Conservation (phyloP, 805 yeast species). For the Ogataea trehaloabstinens region DNA sequence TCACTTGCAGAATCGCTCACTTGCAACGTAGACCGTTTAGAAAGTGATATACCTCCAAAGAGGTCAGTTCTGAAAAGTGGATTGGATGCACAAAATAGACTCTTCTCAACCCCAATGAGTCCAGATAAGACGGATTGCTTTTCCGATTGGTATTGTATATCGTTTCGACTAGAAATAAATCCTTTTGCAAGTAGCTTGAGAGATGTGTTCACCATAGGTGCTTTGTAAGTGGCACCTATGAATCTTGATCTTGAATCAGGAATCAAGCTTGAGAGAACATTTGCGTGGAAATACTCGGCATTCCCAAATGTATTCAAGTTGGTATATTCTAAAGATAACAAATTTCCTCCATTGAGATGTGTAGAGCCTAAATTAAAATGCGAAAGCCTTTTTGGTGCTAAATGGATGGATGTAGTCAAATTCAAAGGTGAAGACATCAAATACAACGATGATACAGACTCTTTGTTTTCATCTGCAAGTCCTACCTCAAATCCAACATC, state of each 20-base stretch:
- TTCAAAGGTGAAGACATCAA: conserved; percentile 25
- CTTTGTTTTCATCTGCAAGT: conserved; percentile 8
- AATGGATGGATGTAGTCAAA: conserved; percentile 31
- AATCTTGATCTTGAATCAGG: conserved; percentile 54
- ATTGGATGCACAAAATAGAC: not conserved
- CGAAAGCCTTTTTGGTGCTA: conserved; percentile 32
- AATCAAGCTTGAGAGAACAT: conserved; percentile 44
- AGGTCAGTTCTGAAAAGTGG: conserved; percentile 22
- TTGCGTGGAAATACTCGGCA: conserved; percentile 59
- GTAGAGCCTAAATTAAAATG: conserved; percentile 34
- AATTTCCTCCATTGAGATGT: conserved; percentile 34
- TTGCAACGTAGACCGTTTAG: conserved; percentile 54
- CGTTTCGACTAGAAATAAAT: conserved; percentile 49
- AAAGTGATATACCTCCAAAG: conserved; percentile 54
- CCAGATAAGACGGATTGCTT: conserved; percentile 52
- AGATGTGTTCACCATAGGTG: conserved; percentile 45
- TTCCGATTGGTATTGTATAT: conserved; percentile 49
- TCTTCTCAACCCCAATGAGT: conserved; percentile 45
- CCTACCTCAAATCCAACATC: conserved; percentile 22
- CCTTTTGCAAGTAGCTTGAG: conserved; percentile 46
- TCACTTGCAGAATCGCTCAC: conserved; percentile 53
- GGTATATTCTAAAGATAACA: conserved; percentile 33
- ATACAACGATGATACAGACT: conserved; percentile 4
- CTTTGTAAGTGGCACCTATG: conserved; percentile 46
- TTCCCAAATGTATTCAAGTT: conserved; percentile 61